Evolutionary conservation across 2,329 filamentous ascomycete genomes (phyloP), one percentile per base, ranked within the genome.

Genomic region (Alternaria sp.): DNA sequence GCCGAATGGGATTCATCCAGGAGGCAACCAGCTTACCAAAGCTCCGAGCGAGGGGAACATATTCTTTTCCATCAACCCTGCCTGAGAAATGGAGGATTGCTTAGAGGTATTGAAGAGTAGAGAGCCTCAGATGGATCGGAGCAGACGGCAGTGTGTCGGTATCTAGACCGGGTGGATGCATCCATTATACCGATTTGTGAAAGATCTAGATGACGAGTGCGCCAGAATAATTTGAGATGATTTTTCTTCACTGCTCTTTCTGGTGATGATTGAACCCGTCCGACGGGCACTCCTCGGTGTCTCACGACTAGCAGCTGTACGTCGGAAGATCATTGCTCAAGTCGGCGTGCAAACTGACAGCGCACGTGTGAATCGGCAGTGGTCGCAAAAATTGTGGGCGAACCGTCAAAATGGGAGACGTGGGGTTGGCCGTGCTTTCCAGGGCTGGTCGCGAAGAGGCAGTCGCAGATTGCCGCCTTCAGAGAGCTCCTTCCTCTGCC

Each of bases 11-110:
- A 60, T 63, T 9, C 62, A 74, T 59, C 70, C 69, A 30, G 70
- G 67, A 28, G 72, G 70, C 5, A 72, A 65, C 45, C 71, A 74
- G 43, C 67, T 72, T 3, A 71, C 71, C 26, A 65, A 65, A 5
- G 57, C 63, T 11, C 53, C 60, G 26, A 70, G 63, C 32, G 61
- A 68, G 25, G 67, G 71, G 10, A 68, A 75, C 57, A 56, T 76
- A 8, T 70, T 72, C 21, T 71, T 77, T 26, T 73, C 28, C 68
- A 64, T 63, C 23, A 32, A 57, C 25, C 52, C 53, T 30, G 30
- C n/a, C 17, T 54, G 36, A 57, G 46, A 1, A 40, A 25, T 23
- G 23, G 28, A 46, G 13, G 7, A n/a, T 25, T 26, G 9, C 3
- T 17, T 19, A 10, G n/a, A 47, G 21, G 2, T 15, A 17, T n/a